A percentile compares a stretch with the other conserved stretches of the same genome.
These are phyloP conservation scores for Euphorbia pulcherrima DNA, from an alignment of 345 rosid genomes.

Conservation along the genomic window DNA sequence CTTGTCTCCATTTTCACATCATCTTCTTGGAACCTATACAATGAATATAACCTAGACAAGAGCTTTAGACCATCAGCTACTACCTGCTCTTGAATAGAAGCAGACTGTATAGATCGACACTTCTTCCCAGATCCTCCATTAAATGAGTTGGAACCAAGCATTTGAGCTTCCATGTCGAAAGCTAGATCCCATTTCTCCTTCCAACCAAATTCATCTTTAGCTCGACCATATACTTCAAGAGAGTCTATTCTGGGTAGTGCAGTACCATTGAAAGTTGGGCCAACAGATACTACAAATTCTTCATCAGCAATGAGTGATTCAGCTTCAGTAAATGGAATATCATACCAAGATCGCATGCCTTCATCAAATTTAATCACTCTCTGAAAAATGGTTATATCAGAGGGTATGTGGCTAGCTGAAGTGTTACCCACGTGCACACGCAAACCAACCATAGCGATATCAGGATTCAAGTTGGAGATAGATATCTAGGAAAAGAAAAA, in stretches of 20 bases:
- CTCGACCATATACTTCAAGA: conserved; percentile 93
- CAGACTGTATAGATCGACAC: conserved; percentile 56
- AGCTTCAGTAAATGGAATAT: conserved; percentile 89
- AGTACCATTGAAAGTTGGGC: conserved; percentile 78
- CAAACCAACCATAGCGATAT: conserved; percentile 95
- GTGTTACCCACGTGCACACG: conserved; percentile 90
- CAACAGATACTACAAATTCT: conserved; percentile 77
- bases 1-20: conserved; percentile 47
- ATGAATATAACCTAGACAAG: conserved; percentile 61
- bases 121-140: conserved; percentile 63
- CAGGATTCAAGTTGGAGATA: conserved; percentile 87
- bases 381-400: conserved; percentile 81
- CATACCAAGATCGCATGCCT: conserved; percentile 96
- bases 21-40: conserved; percentile 50
- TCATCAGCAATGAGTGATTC: conserved; percentile 98
- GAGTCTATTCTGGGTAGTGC: conserved; percentile 78
- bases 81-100: conserved; percentile 81
- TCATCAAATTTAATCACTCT: conserved; percentile 91
- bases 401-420: conserved; percentile 86
- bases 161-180: conserved; percentile 92
- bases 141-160: conserved; percentile 71
- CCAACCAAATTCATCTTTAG: conserved; percentile 99
- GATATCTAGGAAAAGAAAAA: conserved; percentile 51
- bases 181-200: conserved; percentile 93
- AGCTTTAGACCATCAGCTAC: conserved; percentile 87